Base-by-base conservation (phyloP, 306 rosid species). In the Luffa acutangula region DNA sequence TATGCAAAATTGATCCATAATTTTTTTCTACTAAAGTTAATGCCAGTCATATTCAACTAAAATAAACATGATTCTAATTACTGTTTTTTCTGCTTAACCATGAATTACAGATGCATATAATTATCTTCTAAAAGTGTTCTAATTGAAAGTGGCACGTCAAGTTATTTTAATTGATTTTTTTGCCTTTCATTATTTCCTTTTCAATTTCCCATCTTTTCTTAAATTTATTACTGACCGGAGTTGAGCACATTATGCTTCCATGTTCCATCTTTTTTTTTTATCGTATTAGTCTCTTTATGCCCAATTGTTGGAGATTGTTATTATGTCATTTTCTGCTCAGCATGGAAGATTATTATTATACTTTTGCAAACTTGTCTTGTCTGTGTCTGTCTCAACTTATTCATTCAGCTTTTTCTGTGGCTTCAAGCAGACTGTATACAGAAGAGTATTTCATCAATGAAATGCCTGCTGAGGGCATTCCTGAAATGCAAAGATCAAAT, bases 401-500 rank as follows among this genome's bases (percentile, higher is more conserved):
- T 73, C 39, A 73, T 49, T 49, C 45, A 73, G 7, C 25, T 37
- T 67, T 66, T 31, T 36, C 41, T 66, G 46, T 78, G 80, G 80
- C 57, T 84, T 77, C 72, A 52, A 86, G 78, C 84, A 94, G 98
- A 89, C 83, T 94, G 65, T 94, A 94, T 80, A 88, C 98, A 9
- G 97, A 94, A 90, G 98, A 94, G 77, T 94, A 89, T 87, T 94
- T 89, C 85, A 80, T 83, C 51, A 91, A 87, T 18, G 90, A 91
- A 77, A 92, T 94, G 97, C 77, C 91, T 75, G 81, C 85, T 36
- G 95, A 89, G 89, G 98, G 93, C 79, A 92, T 89, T 87, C 97
- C 97, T 34, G 98, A 94, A 88, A 94, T 94, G 79, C 98, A 94
- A 80, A 86, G 98, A 83, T 94, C 97, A 81, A 94, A 91, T 85